Evolutionary conservation across 148 eudicot species (phyloP).

Genomic region (Nepenthes mirabilis): DNA sequence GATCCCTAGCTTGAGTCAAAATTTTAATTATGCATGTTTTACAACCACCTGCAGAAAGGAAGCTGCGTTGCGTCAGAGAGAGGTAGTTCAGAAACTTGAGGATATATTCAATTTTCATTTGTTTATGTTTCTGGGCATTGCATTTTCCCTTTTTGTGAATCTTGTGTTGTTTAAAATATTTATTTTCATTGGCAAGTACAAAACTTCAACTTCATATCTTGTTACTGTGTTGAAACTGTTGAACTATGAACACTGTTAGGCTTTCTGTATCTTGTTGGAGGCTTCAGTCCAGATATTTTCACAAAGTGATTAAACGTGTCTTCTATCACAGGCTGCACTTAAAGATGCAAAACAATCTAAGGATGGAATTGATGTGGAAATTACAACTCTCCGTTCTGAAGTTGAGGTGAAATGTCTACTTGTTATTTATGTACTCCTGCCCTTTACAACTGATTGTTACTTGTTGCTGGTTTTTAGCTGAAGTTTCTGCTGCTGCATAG

Average conservation of each 20-base stretch:
- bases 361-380: conserved; percentile 41
- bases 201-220: too few species aligned
- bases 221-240: too few species aligned
- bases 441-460: not conserved
- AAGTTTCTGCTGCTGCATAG: conserved; percentile 1
- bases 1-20: not conserved
- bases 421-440: not conserved
- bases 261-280: not conserved
- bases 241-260: not conserved
- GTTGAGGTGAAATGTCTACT: conserved; percentile 34
- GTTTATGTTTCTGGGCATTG: not conserved
- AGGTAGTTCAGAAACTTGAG: conserved; percentile 26
- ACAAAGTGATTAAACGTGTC: not conserved
- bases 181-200: not conserved
- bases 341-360: conserved; percentile 65
- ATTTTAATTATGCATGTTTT: conserved; percentile 5
- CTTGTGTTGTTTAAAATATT: not conserved
- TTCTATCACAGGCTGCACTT: conserved; percentile 56
- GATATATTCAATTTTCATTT: conserved; percentile 1
- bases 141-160: conserved; percentile 1
- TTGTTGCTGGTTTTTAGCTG: conserved; percentile 4
- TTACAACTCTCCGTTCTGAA: conserved; percentile 43
- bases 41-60: conserved; percentile 56
- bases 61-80: conserved; percentile 85
- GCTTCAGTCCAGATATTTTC: not conserved